Conservation (phyloP, 1,284 basidiomycete species). For the Taiwanofungus camphoratus region DNA sequence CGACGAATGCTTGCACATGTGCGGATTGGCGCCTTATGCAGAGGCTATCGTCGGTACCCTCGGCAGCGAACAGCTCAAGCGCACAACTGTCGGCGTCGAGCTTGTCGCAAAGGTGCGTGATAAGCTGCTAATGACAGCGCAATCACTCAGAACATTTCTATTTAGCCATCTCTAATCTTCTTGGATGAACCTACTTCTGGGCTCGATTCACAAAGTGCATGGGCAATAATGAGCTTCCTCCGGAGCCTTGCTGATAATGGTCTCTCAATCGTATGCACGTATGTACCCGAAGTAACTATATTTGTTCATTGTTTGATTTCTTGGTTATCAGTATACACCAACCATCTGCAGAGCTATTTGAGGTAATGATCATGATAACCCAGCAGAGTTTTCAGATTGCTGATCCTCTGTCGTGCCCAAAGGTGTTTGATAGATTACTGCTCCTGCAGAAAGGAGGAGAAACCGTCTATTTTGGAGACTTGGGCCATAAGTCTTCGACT, state of each 20-base stretch:
- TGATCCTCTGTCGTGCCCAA: neutral
- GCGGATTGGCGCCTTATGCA: conserved; percentile 63
- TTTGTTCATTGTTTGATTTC: neutral
- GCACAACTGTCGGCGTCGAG: conserved; percentile 78
- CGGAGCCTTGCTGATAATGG: conserved; percentile 76
- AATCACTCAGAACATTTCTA: conserved; percentile 5
- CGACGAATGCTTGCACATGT: conserved; percentile 72
- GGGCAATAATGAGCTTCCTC: conserved; percentile 76
- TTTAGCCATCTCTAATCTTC: conserved; percentile 62
- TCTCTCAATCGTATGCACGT: conserved; percentile 68
- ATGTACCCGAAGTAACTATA: conserved; percentile 2
- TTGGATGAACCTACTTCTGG: conserved; percentile 81
- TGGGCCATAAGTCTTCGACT: conserved; percentile 49
- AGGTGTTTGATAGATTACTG: conserved; percentile 58
- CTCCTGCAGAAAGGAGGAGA: conserved; percentile 58
- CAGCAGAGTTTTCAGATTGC: neutral
- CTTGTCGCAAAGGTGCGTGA: conserved; percentile 51
- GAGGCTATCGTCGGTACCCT: conserved; percentile 74
- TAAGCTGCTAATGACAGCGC: conserved; percentile 24
- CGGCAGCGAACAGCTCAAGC: conserved; percentile 70
- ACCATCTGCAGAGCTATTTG: conserved; percentile 66
- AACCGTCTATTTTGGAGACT: conserved; percentile 72
- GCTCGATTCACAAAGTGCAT: conserved; percentile 83
- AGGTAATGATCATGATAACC: too few species aligned
- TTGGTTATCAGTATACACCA: conserved; percentile 37